Base-by-base conservation (phyloP, 805 yeast species). In the Kuraishia capsulata region DNA sequence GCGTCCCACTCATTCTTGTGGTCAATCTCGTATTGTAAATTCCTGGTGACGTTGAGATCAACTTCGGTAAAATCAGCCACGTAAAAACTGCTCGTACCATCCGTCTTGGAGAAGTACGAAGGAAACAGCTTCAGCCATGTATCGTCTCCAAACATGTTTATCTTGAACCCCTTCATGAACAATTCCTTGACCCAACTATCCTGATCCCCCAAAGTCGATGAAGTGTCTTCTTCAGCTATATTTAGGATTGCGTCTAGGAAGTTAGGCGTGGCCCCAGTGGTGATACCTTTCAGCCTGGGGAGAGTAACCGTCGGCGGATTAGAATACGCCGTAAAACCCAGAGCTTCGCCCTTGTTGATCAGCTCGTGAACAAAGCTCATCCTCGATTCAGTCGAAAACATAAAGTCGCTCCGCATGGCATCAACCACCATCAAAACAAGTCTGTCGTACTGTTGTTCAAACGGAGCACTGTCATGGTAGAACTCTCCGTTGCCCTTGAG, bases 231-330 rank as follows among this genome's bases (percentile, higher is more conserved):
- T 47, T 92, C 97, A 2, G 96, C 95, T 21, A 92, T 84, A 50
- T 92, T 92, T 37, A 92, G 66, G 19, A 92, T 86, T 0, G 97
- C 97, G 60, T 92, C 98, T 36, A 92, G 65, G 50, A 92, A 92
- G 51, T 78, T 88, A 0, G 98, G 97, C 0, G 96, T 81, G 0
- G 96, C 83, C 0, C 98, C 98, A 0, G 97, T 87, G 0, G 97
- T 85, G 19, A 89, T 73, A 6, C 96, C 96, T 58, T 92, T 92
- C 37, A 92, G 65, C 42, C 98, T 71, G 0, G 98, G 98, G 29
- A 92, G 64, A 0, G 98, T 92, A 8, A 92, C 98, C 0, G 98
- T 92, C 3, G 98, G 98, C 1, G 98, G 97, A 45, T 84, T 83
- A 1, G 96, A 81, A 54, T 69, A 84, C 0, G 96, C 96, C 0